phyloP scores from a whole-genome alignment of 202 grass and related monocot genomes.

The Schoenoplectus triqueter region DNA sequence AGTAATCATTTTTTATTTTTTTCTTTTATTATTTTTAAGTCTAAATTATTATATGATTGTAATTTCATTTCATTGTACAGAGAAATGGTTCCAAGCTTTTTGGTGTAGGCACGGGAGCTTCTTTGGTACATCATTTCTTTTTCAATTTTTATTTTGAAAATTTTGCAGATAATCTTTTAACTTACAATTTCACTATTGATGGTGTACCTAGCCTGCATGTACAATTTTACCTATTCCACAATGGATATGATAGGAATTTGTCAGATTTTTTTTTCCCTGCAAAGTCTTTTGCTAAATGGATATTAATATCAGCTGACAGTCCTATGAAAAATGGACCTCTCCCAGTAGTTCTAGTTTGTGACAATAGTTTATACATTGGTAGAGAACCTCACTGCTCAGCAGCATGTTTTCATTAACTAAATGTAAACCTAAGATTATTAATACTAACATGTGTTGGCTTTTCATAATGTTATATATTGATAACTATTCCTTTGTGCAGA shows the following conservation, averaged over 20 bases:
- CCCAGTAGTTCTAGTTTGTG: neutral
- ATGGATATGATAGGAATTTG: neutral
- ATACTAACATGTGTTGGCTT: neutral
- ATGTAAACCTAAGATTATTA: neutral
- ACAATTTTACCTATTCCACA: neutral
- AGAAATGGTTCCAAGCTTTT: constrained; percentile 88
- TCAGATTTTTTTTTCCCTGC: neutral
- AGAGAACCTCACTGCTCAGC: neutral
- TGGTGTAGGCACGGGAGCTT: constrained; percentile 73
- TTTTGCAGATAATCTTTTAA: neutral
- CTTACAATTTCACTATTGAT: constrained; percentile 7
- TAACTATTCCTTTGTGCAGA: constrained; percentile 48
- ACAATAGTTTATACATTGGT: neutral
- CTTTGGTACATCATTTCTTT: constrained; percentile 54
- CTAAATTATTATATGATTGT: constrained; percentile 14
- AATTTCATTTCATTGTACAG: constrained; percentile 48
- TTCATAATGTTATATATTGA: neutral
- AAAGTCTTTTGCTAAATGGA: neutral
- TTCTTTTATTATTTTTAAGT: constrained; percentile 24
- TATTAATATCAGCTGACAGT: neutral
- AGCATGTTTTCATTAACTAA: constrained; percentile 24
- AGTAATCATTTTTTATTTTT: constrained; percentile 26
- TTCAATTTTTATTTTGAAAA: constrained; percentile 34
- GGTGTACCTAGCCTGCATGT: neutral
- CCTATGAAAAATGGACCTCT: neutral